These are phyloP conservation scores for Dictyostelium firmibasis DNA, from an alignment of 78 protist species.

Conservation along the genomic window DNA sequence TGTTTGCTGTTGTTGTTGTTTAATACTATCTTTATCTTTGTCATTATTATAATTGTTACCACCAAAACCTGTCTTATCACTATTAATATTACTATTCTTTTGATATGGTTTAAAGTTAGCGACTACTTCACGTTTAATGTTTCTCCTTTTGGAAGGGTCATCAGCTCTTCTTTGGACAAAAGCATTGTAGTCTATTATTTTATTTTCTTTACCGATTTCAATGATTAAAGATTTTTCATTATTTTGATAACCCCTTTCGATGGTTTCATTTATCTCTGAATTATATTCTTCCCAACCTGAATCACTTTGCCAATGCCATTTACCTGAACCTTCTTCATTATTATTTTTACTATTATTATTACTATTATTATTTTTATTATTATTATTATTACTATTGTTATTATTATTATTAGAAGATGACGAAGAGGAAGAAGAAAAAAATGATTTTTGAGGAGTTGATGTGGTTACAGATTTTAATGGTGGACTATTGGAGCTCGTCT, in stretches of 20 bases:
- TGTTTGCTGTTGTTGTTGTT: not conserved
- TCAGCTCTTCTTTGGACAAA: slow-evolving; percentile 65
- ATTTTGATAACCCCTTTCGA: slow-evolving; percentile 12
- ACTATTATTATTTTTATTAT: not conserved
- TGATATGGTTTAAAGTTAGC: not conserved
- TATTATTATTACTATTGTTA: not conserved
- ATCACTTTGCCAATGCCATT: slow-evolving; percentile 58
- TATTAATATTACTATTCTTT: not conserved
- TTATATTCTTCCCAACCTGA: slow-evolving; percentile 13
- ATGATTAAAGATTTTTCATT: not conserved
- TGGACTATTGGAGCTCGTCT: not conserved
- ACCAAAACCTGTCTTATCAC: no score
- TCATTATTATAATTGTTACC: not conserved
- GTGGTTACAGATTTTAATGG: slow-evolving; percentile 1
- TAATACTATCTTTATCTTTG: not conserved
- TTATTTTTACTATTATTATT: not conserved
- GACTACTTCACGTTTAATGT: slow-evolving; percentile 6
- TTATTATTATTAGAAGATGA: not conserved
- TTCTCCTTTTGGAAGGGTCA: slow-evolving; percentile 28
- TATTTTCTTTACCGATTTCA: not conserved
- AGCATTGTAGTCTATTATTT: slow-evolving; percentile 22
- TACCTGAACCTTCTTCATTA: not conserved
- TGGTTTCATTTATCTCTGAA: not conserved
- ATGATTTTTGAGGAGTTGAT: not conserved
- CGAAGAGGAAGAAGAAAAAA: not conserved